Percentiles rank a stretch among this genome's conserved stretches.
phyloP scores from a whole-genome alignment of 129 eudicot genomes.

The Mikania micrantha region DNA sequence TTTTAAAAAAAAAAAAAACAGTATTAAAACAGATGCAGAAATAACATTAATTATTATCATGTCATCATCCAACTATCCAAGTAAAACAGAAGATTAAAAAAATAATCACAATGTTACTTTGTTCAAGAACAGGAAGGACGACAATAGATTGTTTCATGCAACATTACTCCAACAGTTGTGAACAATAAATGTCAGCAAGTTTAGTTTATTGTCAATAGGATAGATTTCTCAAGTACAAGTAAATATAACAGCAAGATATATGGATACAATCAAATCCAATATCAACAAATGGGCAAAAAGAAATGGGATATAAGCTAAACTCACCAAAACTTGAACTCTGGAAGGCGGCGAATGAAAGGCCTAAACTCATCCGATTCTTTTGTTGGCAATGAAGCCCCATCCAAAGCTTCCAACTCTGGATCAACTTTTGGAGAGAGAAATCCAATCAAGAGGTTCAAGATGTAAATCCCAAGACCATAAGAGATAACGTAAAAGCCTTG shows the following conservation, averaged over 20 bases:
- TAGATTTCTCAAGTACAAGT: not conserved
- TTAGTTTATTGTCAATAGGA: not conserved
- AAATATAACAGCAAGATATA: not conserved
- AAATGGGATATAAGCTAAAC: not conserved
- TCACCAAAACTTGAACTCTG: constrained; percentile 55
- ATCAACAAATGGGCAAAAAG: not conserved
- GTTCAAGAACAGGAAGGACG: not conserved
- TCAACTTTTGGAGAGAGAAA: constrained; percentile 50
- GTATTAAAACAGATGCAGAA: constrained; percentile 13
- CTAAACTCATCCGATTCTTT: constrained; percentile 43
- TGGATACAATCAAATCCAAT: not conserved
- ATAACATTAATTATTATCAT: not conserved
- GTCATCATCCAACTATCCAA: not conserved
- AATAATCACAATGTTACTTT: not conserved
- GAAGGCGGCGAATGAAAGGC: constrained; percentile 47
- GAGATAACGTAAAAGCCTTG: constrained; percentile 44
- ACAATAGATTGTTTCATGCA: not conserved
- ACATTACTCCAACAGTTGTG: not conserved
- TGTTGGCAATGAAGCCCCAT: constrained; percentile 38
- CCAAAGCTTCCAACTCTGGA: constrained; percentile 48
- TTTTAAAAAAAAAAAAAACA: no score
- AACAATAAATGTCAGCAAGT: not conserved
- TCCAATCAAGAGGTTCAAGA: constrained; percentile 47
- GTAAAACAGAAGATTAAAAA: not conserved
- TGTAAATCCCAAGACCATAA: constrained; percentile 46